Conservation (phyloP, 106 monocot genomes). For the Dioscorea dumetorum region DNA sequence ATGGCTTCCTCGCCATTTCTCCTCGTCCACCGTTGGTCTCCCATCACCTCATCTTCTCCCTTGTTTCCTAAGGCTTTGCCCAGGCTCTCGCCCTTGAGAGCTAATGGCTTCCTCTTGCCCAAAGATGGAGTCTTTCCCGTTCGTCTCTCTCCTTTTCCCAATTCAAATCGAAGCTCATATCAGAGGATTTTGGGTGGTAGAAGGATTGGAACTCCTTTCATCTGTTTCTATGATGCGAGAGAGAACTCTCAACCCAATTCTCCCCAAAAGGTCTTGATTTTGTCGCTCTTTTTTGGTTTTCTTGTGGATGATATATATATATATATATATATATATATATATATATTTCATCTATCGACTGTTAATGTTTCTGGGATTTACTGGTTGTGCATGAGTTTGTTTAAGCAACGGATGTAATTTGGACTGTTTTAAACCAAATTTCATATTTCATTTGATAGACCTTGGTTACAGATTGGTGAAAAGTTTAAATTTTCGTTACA, state of each 20-base stretch:
- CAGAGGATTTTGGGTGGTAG: neutral
- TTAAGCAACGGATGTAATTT: too few relatives aligned
- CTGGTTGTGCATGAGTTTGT: too few relatives aligned
- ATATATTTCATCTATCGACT: too few relatives aligned
- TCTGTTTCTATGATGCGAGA: constrained; percentile 13
- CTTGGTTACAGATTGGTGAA: too few relatives aligned
- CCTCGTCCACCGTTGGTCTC: neutral
- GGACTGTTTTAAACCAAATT: too few relatives aligned
- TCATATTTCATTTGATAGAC: too few relatives aligned
- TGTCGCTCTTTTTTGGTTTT: too few relatives aligned
- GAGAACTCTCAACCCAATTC: constrained; percentile 10
- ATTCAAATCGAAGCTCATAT: neutral
- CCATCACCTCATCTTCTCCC: too few relatives aligned
- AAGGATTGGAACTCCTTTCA: neutral
- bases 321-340: too few relatives aligned
- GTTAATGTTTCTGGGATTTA: too few relatives aligned
- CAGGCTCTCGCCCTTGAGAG: neutral
- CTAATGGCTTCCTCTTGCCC: constrained; percentile 2
- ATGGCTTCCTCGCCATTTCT: neutral
- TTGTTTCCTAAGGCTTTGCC: neutral
- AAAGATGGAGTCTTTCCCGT: neutral
- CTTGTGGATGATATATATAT: too few relatives aligned
- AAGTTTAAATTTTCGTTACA: too few relatives aligned
- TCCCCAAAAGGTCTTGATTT: constrained; percentile 10
- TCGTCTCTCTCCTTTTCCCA: neutral